Conservation (phyloP, 495 filamentous ascomycete species). For the Cryomyces minteri region DNA sequence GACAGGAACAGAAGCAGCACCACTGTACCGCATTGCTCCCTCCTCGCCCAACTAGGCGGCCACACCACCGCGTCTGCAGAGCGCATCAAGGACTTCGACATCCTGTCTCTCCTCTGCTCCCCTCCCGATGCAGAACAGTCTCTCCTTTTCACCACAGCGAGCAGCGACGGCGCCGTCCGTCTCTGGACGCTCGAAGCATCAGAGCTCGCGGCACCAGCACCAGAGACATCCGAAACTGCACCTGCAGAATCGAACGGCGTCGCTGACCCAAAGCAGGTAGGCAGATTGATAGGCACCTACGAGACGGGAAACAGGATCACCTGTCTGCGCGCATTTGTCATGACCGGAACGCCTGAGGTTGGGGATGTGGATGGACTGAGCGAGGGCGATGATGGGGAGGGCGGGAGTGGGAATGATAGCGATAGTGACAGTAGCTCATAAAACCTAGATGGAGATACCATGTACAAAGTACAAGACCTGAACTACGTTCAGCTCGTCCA, state of each 20-base stretch:
- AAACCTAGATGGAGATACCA: no score
- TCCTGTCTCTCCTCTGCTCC: conserved; percentile 20
- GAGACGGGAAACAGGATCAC: conserved; percentile 81
- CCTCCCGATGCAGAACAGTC: conserved; percentile 9
- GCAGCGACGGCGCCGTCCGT: conserved; percentile 66
- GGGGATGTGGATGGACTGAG: conserved; percentile 27
- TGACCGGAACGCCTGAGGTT: conserved; percentile 38
- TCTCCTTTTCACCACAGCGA: conserved; percentile 49
- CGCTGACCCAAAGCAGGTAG: conserved; percentile 32
- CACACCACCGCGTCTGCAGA: conserved; percentile 41
- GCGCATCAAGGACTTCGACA: conserved; percentile 76
- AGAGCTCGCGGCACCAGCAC: not conserved
- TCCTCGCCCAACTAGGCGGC: conserved; percentile 65
- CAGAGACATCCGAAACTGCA: conserved; percentile 3
- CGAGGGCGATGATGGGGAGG: conserved; percentile 28
- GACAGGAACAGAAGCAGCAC: conserved; percentile 14
- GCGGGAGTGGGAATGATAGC: conserved; percentile 4
- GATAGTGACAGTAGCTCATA: not conserved
- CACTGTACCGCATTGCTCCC: conserved; percentile 28
- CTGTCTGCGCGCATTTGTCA: conserved; percentile 69
- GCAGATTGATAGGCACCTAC: conserved; percentile 56
- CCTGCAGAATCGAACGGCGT: conserved; percentile 13
- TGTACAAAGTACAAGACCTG: no score
- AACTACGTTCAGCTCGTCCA: no score
- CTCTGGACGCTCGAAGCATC: conserved; percentile 40